Base-by-base conservation (phyloP, 768 basidiomycete genomes). In the Psilocybe azurescens region DNA sequence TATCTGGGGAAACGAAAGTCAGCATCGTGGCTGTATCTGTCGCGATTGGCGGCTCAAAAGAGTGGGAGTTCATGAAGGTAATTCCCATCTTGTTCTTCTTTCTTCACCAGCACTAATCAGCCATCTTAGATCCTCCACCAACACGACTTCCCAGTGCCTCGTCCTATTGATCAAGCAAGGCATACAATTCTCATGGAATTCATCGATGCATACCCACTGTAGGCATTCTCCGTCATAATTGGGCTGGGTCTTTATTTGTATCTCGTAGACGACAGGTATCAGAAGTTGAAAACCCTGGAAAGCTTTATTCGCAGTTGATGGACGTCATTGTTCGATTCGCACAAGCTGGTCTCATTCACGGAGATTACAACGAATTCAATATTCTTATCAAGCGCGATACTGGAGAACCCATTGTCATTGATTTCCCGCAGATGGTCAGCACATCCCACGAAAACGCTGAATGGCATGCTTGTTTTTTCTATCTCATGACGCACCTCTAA, bases 21-120 rank as follows among this genome's bases (percentile, higher is more conserved):
- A 16, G 97, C 97, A 0, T 94, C 94, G 16, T 99, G 97, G 97
- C 97, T 99, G 95, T 99, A 98, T 77, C 94, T 99, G 93, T 96
- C 94, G 20, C 86, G 97, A 20, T 77, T 99, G 50, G 91, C 96
- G 16, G 97, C 97, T 8, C 91, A 97, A 78, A 98, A 72, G 97
- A 99, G 73, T 99, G 89, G 86, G 94, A 94, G 1, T 99, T 99
- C 75, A 97, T 99, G 94, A 98, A 97, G 83, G 97, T 94, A 52
- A 29, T 66, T 59, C 5, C 44, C 18, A 52, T 18, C 3, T 11
- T 16, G 20, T n/a, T 41, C 28, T 30, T 29, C 39, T 4, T 30
- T 10, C 32, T 49, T 33, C 47, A 13, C 5, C 24, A 24, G 8
- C n/a, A 50, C 24, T 10, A 48, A 33, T 48, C 13, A 32, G 33